phyloP scores from a whole-genome alignment of 257 asterid genomes.

The Nicotiana paniculata region DNA sequence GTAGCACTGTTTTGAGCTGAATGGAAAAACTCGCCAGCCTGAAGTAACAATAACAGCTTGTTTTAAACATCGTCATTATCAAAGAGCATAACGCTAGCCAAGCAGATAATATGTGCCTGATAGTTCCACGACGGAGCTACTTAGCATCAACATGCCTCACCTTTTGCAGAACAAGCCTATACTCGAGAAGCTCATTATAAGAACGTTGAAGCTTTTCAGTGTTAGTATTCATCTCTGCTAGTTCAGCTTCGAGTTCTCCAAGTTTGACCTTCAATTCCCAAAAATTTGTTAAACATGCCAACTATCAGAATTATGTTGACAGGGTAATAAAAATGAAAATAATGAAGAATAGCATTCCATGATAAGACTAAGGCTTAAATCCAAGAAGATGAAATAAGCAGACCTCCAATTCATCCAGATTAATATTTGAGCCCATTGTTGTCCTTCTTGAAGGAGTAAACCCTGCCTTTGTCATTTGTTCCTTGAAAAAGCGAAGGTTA shows the following conservation, averaged over 20 bases:
- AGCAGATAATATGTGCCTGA: not conserved
- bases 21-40: slow-evolving; percentile 62
- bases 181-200: slow-evolving; percentile 55
- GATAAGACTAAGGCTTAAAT: not conserved
- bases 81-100: not conserved
- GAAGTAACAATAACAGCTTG: slow-evolving; percentile 13
- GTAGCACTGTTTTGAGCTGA: slow-evolving; percentile 47
- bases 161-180: slow-evolving; percentile 55
- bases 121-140: not conserved
- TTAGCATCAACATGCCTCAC: slow-evolving; percentile 20
- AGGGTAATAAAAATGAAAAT: not conserved
- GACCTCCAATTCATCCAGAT: slow-evolving; percentile 58
- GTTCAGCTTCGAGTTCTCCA: slow-evolving; percentile 54
- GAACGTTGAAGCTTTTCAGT: slow-evolving; percentile 47
- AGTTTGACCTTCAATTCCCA: slow-evolving; percentile 40
- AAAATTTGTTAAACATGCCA: not conserved
- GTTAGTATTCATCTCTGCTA: slow-evolving; percentile 57
- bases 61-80: not conserved
- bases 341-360: not conserved
- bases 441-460: slow-evolving; percentile 35
- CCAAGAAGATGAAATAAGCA: slow-evolving; percentile 8
- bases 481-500: slow-evolving; percentile 42
- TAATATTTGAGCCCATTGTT: slow-evolving; percentile 15
- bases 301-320: slow-evolving; percentile 4
- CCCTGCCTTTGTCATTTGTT: slow-evolving; percentile 50